These are phyloP conservation scores for Alternaria longipes DNA, from an alignment of 2,329 filamentous ascomycete species.

Conservation along the genomic window DNA sequence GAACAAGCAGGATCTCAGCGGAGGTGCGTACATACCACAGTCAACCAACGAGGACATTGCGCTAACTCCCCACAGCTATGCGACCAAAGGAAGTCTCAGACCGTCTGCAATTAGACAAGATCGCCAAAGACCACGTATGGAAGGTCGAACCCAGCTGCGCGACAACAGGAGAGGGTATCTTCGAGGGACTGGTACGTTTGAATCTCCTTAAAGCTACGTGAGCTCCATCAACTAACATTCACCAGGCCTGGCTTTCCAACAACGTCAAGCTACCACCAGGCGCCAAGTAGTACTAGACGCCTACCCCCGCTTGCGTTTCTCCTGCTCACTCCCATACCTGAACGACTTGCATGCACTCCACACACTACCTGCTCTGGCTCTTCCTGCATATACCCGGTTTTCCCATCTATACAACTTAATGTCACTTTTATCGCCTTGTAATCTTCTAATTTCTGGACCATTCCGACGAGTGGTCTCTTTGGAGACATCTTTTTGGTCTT, in stretches of 20 bases:
- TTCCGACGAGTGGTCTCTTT: neutral
- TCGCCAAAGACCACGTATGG: constrained; percentile 63
- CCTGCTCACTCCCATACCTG: constrained; percentile 30
- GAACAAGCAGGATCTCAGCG: constrained; percentile 98
- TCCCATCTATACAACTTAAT: constrained; percentile 21
- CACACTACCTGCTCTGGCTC: constrained; percentile 24
- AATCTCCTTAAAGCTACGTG: neutral
- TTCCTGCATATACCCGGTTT: constrained; percentile 53
- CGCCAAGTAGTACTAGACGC: constrained; percentile 41
- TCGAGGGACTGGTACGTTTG: constrained; percentile 58
- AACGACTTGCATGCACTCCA: constrained; percentile 46
- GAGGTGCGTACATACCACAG: constrained; percentile 66
- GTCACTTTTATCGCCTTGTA: constrained; percentile 14
- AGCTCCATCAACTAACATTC: neutral
- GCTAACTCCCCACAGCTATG: constrained; percentile 53
- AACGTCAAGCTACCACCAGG: constrained; percentile 58
- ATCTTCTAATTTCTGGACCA: constrained; percentile 9
- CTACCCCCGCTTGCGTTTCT: neutral
- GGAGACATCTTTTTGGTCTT: neutral
- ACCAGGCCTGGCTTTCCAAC: constrained; percentile 59
- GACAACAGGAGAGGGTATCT: constrained; percentile 63
- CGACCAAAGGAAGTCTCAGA: constrained; percentile 61
- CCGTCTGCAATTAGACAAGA: constrained; percentile 58
- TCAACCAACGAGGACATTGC: neutral
- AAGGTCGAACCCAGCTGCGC: constrained; percentile 65